Evolutionary conservation across 805 yeast genomes (phyloP).

Genomic region (Sugiyamaella marilandica): DNA sequence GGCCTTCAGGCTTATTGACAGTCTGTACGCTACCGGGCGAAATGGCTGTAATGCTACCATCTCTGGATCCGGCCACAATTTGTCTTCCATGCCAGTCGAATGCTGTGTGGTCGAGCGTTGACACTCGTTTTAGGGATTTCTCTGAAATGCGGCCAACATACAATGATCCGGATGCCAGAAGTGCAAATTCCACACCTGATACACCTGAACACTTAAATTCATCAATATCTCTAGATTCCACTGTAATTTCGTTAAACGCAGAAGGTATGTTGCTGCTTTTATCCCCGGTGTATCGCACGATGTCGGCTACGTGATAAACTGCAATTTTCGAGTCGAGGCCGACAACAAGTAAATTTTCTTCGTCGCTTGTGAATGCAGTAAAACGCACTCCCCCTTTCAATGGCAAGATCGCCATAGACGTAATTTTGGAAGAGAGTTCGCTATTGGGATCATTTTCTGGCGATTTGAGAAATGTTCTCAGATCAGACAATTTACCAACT

Average conservation of each 20-base stretch:
- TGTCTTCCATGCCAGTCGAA: not conserved
- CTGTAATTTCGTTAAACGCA: not conserved
- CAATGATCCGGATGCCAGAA: not conserved
- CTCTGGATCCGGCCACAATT: not conserved
- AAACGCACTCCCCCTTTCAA: not conserved
- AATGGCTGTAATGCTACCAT: not conserved
- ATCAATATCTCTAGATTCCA: not conserved
- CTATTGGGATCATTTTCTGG: not conserved
- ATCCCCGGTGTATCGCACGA: not conserved
- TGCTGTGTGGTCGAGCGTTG: not conserved
- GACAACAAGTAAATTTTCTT: conserved; percentile 18
- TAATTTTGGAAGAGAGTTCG: not conserved
- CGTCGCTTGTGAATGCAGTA: conserved; percentile 23
- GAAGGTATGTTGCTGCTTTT: not conserved
- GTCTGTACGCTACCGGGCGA: not conserved
- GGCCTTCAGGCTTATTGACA: not conserved
- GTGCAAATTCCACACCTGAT: not conserved
- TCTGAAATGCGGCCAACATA: not conserved
- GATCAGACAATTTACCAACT: conserved; percentile 18
- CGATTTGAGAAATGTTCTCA: conserved; percentile 16
- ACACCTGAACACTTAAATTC: not conserved
- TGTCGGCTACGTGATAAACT: not conserved
- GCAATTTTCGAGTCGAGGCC: not conserved
- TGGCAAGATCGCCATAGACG: not conserved
- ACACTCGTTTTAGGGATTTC: not conserved